These are phyloP conservation scores for Pilatotrama ljubarskyi DNA, from an alignment of 768 basidiomycete genomes.

Conservation along the genomic window DNA sequence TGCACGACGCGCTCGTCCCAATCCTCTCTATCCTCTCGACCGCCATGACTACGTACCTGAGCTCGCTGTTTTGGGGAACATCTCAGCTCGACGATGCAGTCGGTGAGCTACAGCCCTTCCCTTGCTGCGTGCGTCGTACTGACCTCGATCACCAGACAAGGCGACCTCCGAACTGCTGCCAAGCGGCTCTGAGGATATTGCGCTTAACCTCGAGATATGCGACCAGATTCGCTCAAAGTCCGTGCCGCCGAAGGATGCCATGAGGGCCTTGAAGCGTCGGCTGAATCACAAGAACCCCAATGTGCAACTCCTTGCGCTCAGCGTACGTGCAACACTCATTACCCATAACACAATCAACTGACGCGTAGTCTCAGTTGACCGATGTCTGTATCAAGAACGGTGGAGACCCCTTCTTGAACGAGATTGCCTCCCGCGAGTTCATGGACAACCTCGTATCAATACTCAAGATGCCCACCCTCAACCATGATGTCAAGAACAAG, in stretches of 20 bases:
- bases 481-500: conserved; percentile 79
- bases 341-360: neutral
- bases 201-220: conserved; percentile 91
- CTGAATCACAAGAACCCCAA: conserved; percentile 95
- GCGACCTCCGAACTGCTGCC: conserved; percentile 91
- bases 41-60: conserved; percentile 55
- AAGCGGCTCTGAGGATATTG: conserved; percentile 84
- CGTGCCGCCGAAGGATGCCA: conserved; percentile 79
- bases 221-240: conserved; percentile 95
- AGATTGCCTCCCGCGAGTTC: conserved; percentile 87
- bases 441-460: conserved; percentile 92
- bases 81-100: conserved; percentile 82
- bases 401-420: conserved; percentile 85
- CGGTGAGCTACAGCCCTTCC: conserved; percentile 49
- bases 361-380: conserved; percentile 55
- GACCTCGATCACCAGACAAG: conserved; percentile 59
- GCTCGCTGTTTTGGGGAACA: conserved; percentile 77
- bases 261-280: conserved; percentile 84
- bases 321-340: conserved; percentile 49
- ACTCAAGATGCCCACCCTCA: conserved; percentile 73
- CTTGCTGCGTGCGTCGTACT: neutral
- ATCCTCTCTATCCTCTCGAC: conserved; percentile 10
- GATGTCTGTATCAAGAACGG: conserved; percentile 97
- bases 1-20: conserved; percentile 18
- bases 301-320: conserved; percentile 84